phyloP scores from a whole-genome alignment of 164 flowering plant genomes.

The Liriodendron chinense region DNA sequence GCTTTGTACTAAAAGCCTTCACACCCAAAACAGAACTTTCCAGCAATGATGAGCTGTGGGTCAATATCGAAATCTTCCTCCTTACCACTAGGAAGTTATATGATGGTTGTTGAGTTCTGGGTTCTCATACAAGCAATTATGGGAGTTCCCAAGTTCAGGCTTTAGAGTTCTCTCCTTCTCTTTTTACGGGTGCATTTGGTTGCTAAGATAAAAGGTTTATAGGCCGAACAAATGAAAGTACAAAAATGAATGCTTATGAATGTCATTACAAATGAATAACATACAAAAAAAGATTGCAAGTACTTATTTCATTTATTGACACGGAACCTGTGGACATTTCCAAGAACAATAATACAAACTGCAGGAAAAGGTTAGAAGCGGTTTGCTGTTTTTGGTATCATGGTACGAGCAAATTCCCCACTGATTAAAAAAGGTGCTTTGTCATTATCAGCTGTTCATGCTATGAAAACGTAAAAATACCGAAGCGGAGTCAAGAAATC shows the following conservation, averaged over 20 bases:
- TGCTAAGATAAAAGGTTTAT: too few relatives aligned
- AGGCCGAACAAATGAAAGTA: too few relatives aligned
- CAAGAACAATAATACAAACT: background rate
- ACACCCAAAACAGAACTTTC: too few relatives aligned
- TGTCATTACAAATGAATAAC: background rate
- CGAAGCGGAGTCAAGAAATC: conserved; percentile 10
- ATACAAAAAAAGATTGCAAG: background rate
- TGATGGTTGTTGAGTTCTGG: too few relatives aligned
- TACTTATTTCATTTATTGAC: conserved; percentile 1
- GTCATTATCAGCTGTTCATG: conserved; percentile 3
- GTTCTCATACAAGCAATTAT: too few relatives aligned
- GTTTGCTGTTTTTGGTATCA: background rate
- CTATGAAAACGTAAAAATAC: background rate
- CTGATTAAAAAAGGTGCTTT: background rate
- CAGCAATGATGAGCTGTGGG: too few relatives aligned
- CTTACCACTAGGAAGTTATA: too few relatives aligned
- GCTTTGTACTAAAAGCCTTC: too few relatives aligned
- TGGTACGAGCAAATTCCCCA: background rate
- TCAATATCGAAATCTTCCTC: too few relatives aligned
- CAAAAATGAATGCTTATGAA: background rate
- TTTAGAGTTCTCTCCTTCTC: too few relatives aligned
- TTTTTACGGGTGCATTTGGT: too few relatives aligned
- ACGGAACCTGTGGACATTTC: background rate
- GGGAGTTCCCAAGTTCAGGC: too few relatives aligned
- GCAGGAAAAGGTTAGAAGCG: background rate